Evolutionary conservation across 2,329 filamentous ascomycete genomes (phyloP).

Genomic region (Fusarium proliferatum): DNA sequence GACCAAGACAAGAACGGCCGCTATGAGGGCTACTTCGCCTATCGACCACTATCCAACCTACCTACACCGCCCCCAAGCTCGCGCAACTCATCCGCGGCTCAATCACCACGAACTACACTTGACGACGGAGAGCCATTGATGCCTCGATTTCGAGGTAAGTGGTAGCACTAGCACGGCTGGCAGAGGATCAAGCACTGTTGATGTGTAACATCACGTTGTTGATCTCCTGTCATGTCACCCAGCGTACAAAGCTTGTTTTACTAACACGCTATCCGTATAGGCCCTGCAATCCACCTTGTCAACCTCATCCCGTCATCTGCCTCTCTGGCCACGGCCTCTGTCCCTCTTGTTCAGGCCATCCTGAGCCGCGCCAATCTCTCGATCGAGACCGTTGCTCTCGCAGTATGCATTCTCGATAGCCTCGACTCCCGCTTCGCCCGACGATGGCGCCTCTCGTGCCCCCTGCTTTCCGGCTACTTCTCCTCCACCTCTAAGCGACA

Average conservation of each 20-base stretch:
- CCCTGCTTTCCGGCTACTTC: conserved; percentile 53
- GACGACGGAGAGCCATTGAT: conserved; percentile 59
- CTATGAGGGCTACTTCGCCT: conserved; percentile 68
- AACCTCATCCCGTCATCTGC: conserved; percentile 73
- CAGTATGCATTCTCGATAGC: conserved; percentile 74
- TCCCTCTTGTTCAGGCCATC: conserved; percentile 69
- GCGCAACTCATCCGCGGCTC: conserved; percentile 54
- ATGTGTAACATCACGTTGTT: conserved; percentile 19
- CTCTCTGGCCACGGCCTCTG: conserved; percentile 68
- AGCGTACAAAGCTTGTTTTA: conserved; percentile 10
- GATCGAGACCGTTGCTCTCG: conserved; percentile 71
- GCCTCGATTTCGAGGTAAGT: conserved; percentile 53
- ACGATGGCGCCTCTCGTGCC: conserved; percentile 70
- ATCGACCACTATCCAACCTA: conserved; percentile 74
- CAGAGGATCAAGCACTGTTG: neutral
- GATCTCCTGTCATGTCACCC: conserved; percentile 10
- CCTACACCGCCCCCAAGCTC: conserved; percentile 73
- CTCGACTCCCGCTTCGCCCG: conserved; percentile 71
- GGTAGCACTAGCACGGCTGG: neutral
- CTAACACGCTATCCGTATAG: conserved; percentile 51
- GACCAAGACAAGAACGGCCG: conserved; percentile 34
- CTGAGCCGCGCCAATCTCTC: conserved; percentile 68
- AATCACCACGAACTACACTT: conserved; percentile 56
- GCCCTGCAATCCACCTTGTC: conserved; percentile 73
- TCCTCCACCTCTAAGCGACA: conserved; percentile 56